Evolutionary conservation across 75 land plant genomes (phyloP), one percentile per base, ranked within the genome.

Genomic region (Selaginella tamariscina): DNA sequence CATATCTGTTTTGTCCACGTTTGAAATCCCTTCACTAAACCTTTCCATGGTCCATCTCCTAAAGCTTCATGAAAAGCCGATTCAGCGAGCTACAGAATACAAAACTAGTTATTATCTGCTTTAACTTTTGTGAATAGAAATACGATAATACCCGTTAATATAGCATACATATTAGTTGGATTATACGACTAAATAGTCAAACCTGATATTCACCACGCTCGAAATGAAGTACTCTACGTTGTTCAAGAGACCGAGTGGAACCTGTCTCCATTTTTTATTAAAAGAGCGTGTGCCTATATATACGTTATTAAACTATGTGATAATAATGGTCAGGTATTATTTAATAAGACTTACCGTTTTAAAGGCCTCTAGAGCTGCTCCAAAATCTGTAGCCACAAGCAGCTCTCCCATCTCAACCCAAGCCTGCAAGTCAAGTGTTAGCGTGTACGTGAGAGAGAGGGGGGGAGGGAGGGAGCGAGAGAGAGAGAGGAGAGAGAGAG

Each of bases 401-500:
- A 93, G 64, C 54, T 93, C 98, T 0, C 91, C 98, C 65, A 93
- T 83, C 70, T 89, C 95, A 64, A 89, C 55, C 84, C 86, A 89
- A 33, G 95, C 90, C 95, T 89, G 68, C 23, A 71, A n/a, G 5
- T 39, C 49, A 39, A 39, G 49, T 5, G 11, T 39, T 15, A 39
- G 5, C 49, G 15, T 5, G 11, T 39, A 39, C 49, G n/a, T n/a
- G n/a, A n/a, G n/a, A n/a, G n/a, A n/a, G n/a, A n/a, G n/a, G n/a
- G n/a, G n/a, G n/a, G n/a, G n/a, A n/a, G n/a, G n/a, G n/a, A n/a
- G n/a, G n/a, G n/a, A n/a, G n/a, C n/a, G n/a, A n/a, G n/a, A n/a
- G n/a, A n/a, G n/a, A n/a, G n/a, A n/a, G n/a, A n/a, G n/a, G n/a
- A n/a, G n/a, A n/a, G n/a, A n/a, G n/a, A n/a, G n/a, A n/a, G n/a